Percentiles rank a stretch among this genome's conserved stretches.
Conservation (phyloP, 2,329 filamentous ascomycete species). For the Cladobotryum mycophilum region DNA sequence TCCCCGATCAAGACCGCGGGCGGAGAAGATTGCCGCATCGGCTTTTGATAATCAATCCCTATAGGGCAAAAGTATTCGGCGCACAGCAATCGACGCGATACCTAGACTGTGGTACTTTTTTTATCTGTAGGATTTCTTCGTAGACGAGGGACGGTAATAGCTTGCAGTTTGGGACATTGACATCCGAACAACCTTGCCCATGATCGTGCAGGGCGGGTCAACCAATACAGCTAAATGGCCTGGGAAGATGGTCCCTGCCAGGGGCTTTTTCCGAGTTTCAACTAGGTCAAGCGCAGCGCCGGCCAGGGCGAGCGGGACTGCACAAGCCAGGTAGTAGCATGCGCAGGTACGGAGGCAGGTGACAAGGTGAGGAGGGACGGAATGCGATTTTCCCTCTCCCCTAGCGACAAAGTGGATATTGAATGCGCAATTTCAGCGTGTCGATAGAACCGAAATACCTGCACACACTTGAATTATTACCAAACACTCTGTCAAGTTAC, state of each 20-base stretch:
- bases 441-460: too few species aligned
- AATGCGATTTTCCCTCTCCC: conserved; percentile 10
- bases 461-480: too few species aligned
- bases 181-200: neutral
- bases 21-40: too few species aligned
- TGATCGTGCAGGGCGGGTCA: conserved; percentile 8
- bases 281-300: neutral
- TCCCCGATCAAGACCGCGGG: too few species aligned
- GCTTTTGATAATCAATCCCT: too few species aligned
- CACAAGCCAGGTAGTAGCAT: conserved; percentile 2
- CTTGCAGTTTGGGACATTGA: too few species aligned
- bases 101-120: too few species aligned
- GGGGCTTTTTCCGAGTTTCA: conserved; percentile 7
- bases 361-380: conserved; percentile 9
- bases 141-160: too few species aligned
- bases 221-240: neutral
- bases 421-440: neutral
- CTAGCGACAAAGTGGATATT: neutral
- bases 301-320: neutral
- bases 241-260: conserved; percentile 9
- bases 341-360: conserved; percentile 10
- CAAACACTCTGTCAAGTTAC: too few species aligned
- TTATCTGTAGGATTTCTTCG: too few species aligned
- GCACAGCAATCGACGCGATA: too few species aligned
- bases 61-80: too few species aligned